A percentile compares a stretch with the other conserved stretches of the same genome.
These are phyloP conservation scores for Rostrohypoxylon terebratum DNA, from an alignment of 495 filamentous ascomycete species.

Conservation along the genomic window DNA sequence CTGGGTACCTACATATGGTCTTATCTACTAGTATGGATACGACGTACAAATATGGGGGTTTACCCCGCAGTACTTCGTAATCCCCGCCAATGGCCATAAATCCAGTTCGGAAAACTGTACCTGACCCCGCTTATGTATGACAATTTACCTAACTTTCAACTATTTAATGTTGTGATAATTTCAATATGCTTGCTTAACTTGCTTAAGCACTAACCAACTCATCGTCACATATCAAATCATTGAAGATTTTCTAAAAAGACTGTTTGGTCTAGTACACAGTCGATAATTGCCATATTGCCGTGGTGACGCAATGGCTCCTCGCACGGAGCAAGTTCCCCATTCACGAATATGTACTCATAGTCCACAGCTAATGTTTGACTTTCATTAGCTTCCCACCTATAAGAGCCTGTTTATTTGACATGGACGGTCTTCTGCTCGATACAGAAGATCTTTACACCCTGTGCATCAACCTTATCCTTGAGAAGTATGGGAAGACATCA, in stretches of 20 bases:
- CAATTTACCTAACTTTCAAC: background rate
- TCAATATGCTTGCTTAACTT: no score
- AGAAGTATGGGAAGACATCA: slow-evolving; percentile 73
- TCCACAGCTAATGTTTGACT: slow-evolving; percentile 29
- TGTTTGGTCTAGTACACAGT: no score
- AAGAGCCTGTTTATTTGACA: slow-evolving; percentile 96
- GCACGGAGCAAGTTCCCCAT: slow-evolving; percentile 54
- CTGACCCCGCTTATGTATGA: slow-evolving; percentile 10
- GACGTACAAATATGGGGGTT: background rate
- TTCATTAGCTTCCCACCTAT: slow-evolving; percentile 75
- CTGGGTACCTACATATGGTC: no score
- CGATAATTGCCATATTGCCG: background rate
- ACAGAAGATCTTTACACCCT: slow-evolving; percentile 92
- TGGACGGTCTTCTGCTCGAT: slow-evolving; percentile 96
- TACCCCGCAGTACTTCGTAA: slow-evolving; percentile 32
- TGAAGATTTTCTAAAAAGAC: no score
- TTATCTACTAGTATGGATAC: no score
- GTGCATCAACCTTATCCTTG: slow-evolving; percentile 83
- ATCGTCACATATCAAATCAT: no score
- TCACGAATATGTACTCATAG: background rate
- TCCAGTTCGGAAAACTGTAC: slow-evolving; percentile 19
- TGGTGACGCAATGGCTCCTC: slow-evolving; percentile 52
- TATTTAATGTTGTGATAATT: no score
- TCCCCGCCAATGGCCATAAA: slow-evolving; percentile 47
- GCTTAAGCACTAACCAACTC: no score